A percentile compares a stretch with the other conserved stretches of the same genome.
Conservation (phyloP, 208 protist genomes). For the Trypanosoma melophagium region DNA sequence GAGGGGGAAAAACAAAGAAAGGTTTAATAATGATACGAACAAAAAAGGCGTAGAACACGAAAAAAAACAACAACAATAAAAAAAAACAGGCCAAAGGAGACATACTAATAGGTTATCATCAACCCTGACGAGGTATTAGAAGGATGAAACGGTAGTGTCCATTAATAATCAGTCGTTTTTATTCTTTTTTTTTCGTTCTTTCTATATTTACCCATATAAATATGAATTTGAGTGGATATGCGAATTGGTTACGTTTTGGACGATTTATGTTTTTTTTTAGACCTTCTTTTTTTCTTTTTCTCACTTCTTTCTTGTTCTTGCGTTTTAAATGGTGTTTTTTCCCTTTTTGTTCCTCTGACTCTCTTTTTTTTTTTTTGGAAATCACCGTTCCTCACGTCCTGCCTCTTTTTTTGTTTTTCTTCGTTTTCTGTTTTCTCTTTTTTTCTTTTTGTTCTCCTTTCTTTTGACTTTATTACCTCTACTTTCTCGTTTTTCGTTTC, state of each 20-base stretch:
- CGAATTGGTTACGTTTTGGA: too few species aligned
- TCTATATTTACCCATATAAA: too few species aligned
- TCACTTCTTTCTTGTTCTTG: too few species aligned
- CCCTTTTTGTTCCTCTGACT: neutral
- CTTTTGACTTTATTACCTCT: conserved; percentile 1
- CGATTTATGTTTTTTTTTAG: too few species aligned
- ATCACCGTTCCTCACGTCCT: neutral
- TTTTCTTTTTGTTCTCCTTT: conserved; percentile 7
- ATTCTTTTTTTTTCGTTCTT: too few species aligned
- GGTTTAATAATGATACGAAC: too few species aligned
- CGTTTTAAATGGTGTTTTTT: conserved; percentile 5
- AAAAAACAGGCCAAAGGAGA: conserved; percentile 3
- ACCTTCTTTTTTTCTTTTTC: too few species aligned
- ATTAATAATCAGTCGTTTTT: too few species aligned
- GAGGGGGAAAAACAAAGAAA: conserved; percentile 2
- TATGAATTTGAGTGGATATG: too few species aligned
- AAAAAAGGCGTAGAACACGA: neutral
- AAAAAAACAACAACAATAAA: neutral
- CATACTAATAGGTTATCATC: neutral
- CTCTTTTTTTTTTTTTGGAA: neutral
- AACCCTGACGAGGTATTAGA: too few species aligned
- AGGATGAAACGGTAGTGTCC: too few species aligned
- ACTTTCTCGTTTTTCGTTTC: neutral
- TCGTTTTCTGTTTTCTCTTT: neutral
- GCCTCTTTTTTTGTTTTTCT: conserved; percentile 3